phyloP scores from a whole-genome alignment of 306 rosid genomes.

The Biancaea sappan region DNA sequence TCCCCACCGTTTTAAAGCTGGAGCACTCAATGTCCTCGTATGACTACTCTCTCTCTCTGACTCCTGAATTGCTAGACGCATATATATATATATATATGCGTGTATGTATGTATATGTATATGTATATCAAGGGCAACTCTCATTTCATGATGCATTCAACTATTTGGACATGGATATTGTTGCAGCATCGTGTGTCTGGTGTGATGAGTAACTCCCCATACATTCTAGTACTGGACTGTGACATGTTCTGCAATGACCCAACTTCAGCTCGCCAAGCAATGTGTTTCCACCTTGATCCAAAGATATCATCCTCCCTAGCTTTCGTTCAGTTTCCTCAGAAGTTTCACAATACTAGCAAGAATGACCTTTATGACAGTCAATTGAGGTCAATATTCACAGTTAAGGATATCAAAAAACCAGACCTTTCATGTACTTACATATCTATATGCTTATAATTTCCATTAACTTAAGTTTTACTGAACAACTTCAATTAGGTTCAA shows the following conservation, averaged over 20 bases:
- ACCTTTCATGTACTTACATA: slow-evolving; percentile 10
- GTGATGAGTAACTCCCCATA: slow-evolving; percentile 65
- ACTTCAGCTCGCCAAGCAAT: slow-evolving; percentile 63
- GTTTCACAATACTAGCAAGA: slow-evolving; percentile 48
- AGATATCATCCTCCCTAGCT: slow-evolving; percentile 52
- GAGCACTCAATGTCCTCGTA: slow-evolving; percentile 69
- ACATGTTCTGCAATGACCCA: slow-evolving; percentile 67
- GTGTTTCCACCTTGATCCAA: slow-evolving; percentile 66
- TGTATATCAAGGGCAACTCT: too few species aligned
- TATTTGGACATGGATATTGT: slow-evolving; percentile 1
- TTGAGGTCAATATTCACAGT: slow-evolving; percentile 47
- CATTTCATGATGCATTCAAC: neutral
- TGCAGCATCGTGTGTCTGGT: slow-evolving; percentile 63
- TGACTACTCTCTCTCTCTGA: slow-evolving; percentile 4
- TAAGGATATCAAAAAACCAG: slow-evolving; percentile 23
- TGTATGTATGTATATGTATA: too few species aligned
- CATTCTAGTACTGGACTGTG: slow-evolving; percentile 66
- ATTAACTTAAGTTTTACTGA: neutral
- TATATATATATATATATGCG: too few species aligned
- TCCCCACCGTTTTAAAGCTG: slow-evolving; percentile 68
- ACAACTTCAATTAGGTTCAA: slow-evolving; percentile 30
- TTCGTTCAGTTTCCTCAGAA: slow-evolving; percentile 70
- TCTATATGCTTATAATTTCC: neutral
- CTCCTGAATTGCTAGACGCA: too few species aligned
- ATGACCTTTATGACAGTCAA: slow-evolving; percentile 62